These are phyloP conservation scores for Coprinellus aureogranulatus DNA, from an alignment of 768 basidiomycete genomes.

Conservation along the genomic window DNA sequence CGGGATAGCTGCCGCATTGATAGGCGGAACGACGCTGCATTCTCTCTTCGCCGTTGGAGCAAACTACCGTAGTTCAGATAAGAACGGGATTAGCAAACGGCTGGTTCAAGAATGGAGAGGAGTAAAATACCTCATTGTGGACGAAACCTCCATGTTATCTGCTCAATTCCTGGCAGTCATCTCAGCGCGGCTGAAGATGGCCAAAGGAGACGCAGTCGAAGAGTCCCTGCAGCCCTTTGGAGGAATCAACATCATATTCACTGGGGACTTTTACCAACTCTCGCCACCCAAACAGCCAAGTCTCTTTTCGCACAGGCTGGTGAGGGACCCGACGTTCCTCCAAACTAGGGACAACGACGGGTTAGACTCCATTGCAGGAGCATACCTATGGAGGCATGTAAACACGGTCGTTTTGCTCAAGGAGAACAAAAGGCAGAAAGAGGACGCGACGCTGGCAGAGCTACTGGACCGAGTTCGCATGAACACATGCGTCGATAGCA, in stretches of 20 bases:
- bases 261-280: constrained; percentile 16
- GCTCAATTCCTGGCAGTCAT: constrained; percentile 20
- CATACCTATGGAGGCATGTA: constrained; percentile 13
- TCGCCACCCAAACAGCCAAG: constrained; percentile 13
- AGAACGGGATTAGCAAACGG: too few species aligned
- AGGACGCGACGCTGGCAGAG: constrained; percentile 9
- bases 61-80: background rate
- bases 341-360: constrained; percentile 3
- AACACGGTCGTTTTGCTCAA: constrained; percentile 8
- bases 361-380: constrained; percentile 6
- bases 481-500: background rate
- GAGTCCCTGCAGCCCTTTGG: constrained; percentile 19
- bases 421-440: constrained; percentile 12
- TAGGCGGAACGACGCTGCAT: constrained; percentile 29
- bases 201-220: constrained; percentile 12
- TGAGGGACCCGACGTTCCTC: constrained; percentile 4
- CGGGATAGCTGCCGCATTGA: constrained; percentile 25
- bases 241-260: constrained; percentile 29
- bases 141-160: constrained; percentile 17
- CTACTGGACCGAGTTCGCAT: constrained; percentile 9
- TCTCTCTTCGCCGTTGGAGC: constrained; percentile 17
- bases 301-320: constrained; percentile 16
- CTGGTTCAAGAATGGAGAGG: constrained; percentile 13
- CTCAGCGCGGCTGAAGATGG: constrained; percentile 17
- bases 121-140: constrained; percentile 20